These are phyloP conservation scores for Jimgerdemannia lactiflua DNA, from an alignment of 192 early-diverging fungal genomes.

Conservation along the genomic window DNA sequence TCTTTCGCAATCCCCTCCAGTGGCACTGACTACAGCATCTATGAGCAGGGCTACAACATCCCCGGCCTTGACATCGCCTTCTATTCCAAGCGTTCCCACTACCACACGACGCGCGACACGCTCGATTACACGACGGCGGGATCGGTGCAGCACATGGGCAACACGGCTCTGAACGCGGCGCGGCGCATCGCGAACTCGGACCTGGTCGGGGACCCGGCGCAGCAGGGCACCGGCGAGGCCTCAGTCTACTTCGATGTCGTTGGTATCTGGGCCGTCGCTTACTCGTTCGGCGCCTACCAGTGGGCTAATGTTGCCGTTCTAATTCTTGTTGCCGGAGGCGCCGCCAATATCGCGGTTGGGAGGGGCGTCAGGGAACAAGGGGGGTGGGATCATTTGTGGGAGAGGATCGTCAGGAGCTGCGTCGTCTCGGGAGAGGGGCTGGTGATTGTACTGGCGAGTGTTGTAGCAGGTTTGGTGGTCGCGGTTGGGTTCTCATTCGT, in stretches of 20 bases:
- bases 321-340: slow-evolving; percentile 16
- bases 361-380: slow-evolving; percentile 1
- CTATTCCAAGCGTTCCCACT: slow-evolving; percentile 57
- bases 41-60: slow-evolving; percentile 47
- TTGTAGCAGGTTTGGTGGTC: neutral
- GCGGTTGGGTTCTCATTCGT: slow-evolving; percentile 7
- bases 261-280: slow-evolving; percentile 38
- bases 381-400: neutral
- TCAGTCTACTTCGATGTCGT: slow-evolving; percentile 45
- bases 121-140: slow-evolving; percentile 41
- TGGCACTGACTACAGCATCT: slow-evolving; percentile 66
- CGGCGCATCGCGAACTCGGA: slow-evolving; percentile 47
- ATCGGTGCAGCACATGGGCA: slow-evolving; percentile 68
- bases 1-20: slow-evolving; percentile 12
- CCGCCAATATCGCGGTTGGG: slow-evolving; percentile 3
- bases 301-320: slow-evolving; percentile 16
- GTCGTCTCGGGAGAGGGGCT: neutral
- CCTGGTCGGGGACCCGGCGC: slow-evolving; percentile 1
- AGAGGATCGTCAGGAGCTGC: neutral
- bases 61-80: slow-evolving; percentile 71
- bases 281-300: slow-evolving; percentile 21
- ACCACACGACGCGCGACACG: slow-evolving; percentile 62
- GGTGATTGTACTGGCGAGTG: neutral
- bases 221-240: slow-evolving; percentile 17
- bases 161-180: slow-evolving; percentile 39